These are phyloP conservation scores for Penicillium parvum DNA, from an alignment of 495 filamentous ascomycete genomes.

Conservation along the genomic window DNA sequence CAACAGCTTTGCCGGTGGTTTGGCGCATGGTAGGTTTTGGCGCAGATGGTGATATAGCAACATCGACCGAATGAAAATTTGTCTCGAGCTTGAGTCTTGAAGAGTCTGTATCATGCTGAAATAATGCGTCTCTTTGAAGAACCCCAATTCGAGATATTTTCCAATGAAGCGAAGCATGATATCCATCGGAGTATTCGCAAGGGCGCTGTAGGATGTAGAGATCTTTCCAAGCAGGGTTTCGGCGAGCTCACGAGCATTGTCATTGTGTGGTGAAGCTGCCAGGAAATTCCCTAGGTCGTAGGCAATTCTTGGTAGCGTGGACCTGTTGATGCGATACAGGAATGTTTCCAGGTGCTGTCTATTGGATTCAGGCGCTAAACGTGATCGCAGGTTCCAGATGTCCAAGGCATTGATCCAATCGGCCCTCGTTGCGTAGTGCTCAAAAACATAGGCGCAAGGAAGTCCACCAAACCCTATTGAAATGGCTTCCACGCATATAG, in stretches of 20 bases:
- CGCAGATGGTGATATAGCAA: conserved; percentile 42
- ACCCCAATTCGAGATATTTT: conserved; percentile 16
- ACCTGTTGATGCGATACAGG: conserved; percentile 1
- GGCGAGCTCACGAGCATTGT: conserved; percentile 11
- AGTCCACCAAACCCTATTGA: conserved; percentile 13
- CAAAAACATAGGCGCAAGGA: conserved; percentile 26
- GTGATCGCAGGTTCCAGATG: conserved; percentile 7
- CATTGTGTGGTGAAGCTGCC: neutral
- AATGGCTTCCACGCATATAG: conserved; percentile 31
- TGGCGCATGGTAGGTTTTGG: conserved; percentile 18
- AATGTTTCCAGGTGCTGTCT: too few relatives aligned
- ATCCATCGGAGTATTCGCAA: conserved; percentile 23
- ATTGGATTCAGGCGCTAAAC: too few relatives aligned
- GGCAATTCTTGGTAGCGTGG: conserved; percentile 8
- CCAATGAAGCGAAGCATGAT: conserved; percentile 26
- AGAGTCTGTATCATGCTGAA: conserved; percentile 26
- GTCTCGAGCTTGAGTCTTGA: conserved; percentile 17
- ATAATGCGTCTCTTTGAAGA: conserved; percentile 25
- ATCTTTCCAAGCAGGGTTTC: conserved; percentile 19
- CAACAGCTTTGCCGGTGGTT: conserved; percentile 20
- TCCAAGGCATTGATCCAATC: conserved; percentile 29
- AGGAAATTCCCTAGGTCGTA: conserved; percentile 18
- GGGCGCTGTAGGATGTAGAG: conserved; percentile 15
- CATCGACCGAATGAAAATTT: conserved; percentile 25
- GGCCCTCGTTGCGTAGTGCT: conserved; percentile 28